Base-by-base conservation (phyloP, 768 basidiomycete species). In the Fibroporia radiculosa region DNA sequence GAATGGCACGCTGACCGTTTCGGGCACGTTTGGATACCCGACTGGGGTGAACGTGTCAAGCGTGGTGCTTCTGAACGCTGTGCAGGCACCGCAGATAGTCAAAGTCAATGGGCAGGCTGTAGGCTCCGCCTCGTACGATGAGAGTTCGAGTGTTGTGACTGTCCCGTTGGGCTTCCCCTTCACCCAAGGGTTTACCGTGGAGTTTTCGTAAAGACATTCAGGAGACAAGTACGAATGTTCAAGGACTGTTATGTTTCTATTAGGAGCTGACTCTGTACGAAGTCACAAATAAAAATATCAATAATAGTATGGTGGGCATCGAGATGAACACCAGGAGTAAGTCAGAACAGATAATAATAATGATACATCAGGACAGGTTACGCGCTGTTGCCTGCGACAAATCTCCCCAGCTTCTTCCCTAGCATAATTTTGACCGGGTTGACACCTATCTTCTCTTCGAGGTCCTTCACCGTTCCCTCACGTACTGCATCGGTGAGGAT, bases 91-190 rank as follows among this genome's bases (percentile, higher is more conserved):
- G 39, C 26, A 26, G 29, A 28, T 4, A 4, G 59, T 59, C 2
- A 11, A 26, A 40, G 49, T 61, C 20, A 54, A 56, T 29, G 59
- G 56, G 16, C 53, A 47, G 34, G 24, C 48, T 4, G 33, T 37
- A 6, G 47, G 48, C 25, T 44, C 42, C 4, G 42, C 53, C 29
- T 50, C 67, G 18, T 75, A 68, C 49, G 66, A 80, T 54, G 45
- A 46, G 27, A 42, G 20, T 3, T 64, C 48, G 10, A 64, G 70
- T 57, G 72, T 78, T 27, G 43, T 80, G 49, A 66, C 69, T 32
- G 70, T 79, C 6, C 40, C 51, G 5, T 52, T 78, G 13, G 67
- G 62, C 7, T 49, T 63, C 4, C 61, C 66, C 1, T 66, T 77
- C 47, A 61, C 51, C 8, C 12, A 47, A 10, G 60, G 52, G 5